Evolutionary conservation across 306 rosid species (phyloP), one percentile per base, ranked within the genome.

Genomic region (Prunus mira): DNA sequence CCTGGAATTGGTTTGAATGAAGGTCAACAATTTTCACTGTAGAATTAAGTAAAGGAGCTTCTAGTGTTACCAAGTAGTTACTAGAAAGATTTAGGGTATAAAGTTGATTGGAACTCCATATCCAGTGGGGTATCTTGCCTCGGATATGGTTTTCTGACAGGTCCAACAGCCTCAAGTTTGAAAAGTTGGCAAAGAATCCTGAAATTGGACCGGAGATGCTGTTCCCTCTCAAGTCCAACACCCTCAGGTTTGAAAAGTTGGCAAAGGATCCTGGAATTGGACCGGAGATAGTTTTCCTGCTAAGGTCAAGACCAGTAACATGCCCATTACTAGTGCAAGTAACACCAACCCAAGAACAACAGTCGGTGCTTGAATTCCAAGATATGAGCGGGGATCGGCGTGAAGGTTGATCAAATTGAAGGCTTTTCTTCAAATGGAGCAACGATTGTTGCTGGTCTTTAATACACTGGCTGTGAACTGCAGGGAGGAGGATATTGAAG

Each of bases 111-210:
- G 34, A 30, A 30, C 34, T 30, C 34, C 34, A 30, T 3, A 30
- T 30, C 34, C 34, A 30, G 4, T 30, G 0, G 1, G 5, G 34
- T 30, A 30, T 30, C 34, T 30, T 30, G 34, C 34, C 34, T 4
- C 0, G 34, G 34, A 30, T 30, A 30, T 30, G 5, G 34, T 30
- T 30, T 30, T 30, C 34, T 30, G 34, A 30, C 4, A 30, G 34
- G 34, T 30, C 73, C 72, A 77, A 51, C 28, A 12, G 73, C 38
- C 32, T 46, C 12, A 82, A 73, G 50, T 77, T 68, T 45, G 49
- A 45, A 45, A 9, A 45, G 49, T 45, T 45, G 49, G 49, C 49
- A 8, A 45, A 45, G 12, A 2, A 45, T 7, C 12, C 49, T 11
- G 49, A 13, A 45, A 45, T 45, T 45, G 13, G 49, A 30, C 34